phyloP scores from a whole-genome alignment of 306 rosid genomes.

The Acmispon strigosus region DNA sequence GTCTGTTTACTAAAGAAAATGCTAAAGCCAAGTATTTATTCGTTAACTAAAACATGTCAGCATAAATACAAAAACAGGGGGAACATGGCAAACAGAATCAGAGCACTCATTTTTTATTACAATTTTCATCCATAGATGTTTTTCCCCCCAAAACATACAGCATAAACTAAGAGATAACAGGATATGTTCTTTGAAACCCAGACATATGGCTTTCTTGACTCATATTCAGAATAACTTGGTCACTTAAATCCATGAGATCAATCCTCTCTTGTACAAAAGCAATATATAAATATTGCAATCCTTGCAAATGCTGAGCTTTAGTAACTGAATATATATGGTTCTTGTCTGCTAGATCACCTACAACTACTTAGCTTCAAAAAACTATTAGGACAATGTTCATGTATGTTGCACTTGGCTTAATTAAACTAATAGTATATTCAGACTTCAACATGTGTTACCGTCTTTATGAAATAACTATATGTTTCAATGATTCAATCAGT shows the following conservation, averaged over 20 bases:
- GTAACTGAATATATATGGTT: neutral
- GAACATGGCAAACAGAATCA: constrained; percentile 3
- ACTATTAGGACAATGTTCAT: neutral
- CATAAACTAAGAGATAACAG: neutral
- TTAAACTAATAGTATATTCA: neutral
- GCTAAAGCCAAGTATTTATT: neutral
- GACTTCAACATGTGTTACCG: neutral
- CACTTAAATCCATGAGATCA: neutral
- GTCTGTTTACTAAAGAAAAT: neutral
- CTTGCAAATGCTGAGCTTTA: neutral
- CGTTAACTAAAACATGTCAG: neutral
- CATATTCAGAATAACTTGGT: neutral
- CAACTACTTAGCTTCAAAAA: neutral
- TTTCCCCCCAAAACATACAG: neutral
- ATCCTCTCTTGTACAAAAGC: neutral
- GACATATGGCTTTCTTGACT: neutral
- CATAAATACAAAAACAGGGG: neutral
- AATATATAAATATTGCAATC: neutral
- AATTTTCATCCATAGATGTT: neutral
- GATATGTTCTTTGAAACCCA: neutral
- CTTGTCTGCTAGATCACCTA: constrained; percentile 3
- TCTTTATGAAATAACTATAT: neutral
- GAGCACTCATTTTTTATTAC: neutral
- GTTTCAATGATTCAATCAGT: too few relatives aligned
- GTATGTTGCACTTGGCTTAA: neutral